Evolutionary conservation across 108 stramenopile species (phyloP).

Genomic region (Discostella stelligeroides): DNA sequence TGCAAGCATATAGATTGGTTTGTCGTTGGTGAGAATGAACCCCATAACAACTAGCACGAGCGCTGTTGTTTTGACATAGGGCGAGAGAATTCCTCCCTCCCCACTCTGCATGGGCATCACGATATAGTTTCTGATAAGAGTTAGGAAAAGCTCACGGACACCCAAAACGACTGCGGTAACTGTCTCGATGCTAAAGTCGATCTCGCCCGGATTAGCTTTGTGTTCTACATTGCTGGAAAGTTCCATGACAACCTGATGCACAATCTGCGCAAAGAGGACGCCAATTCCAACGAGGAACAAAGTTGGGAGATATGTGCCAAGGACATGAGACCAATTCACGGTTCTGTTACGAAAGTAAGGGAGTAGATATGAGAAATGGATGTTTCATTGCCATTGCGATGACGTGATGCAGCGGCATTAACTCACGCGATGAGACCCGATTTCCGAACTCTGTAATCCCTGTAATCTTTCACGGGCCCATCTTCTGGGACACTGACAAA

Average conservation of each 20-base stretch:
- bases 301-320: conserved; percentile 78
- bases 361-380: background rate
- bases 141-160: conserved; percentile 60
- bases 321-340: conserved; percentile 89
- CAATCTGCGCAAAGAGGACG: conserved; percentile 71
- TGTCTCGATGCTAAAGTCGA: conserved; percentile 57
- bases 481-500: conserved; percentile 50
- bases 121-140: conserved; percentile 53
- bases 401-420: background rate
- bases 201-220: conserved; percentile 53
- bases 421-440: conserved; percentile 54
- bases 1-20: conserved; percentile 90
- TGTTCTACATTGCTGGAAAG: conserved; percentile 47
- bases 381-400: no score
- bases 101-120: conserved; percentile 50
- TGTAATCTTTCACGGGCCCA: conserved; percentile 49
- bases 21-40: conserved; percentile 73
- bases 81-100: conserved; percentile 68
- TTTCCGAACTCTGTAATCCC: conserved; percentile 49
- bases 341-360: conserved; percentile 47
- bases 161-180: conserved; percentile 57
- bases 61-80: conserved; percentile 76
- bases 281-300: conserved; percentile 64
- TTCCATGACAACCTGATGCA: conserved; percentile 76
- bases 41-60: conserved; percentile 67